Evolutionary conservation across 2,329 filamentous ascomycete species (phyloP).

Genomic region (Biscogniauxia marginata): DNA sequence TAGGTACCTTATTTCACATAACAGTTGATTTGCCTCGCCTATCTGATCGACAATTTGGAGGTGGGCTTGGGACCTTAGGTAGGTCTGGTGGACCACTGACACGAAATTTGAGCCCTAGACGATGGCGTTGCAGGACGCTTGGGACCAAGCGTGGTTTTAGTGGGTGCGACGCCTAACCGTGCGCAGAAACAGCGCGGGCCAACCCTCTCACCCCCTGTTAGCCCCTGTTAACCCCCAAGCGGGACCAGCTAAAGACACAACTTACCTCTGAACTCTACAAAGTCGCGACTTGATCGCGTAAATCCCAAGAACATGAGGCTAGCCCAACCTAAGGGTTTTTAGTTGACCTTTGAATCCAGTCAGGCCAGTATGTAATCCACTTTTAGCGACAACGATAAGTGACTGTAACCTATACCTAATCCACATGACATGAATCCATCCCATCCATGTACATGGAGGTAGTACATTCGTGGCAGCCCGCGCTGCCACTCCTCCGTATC

Average conservation of each 20-base stretch:
- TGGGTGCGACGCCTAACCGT: neutral
- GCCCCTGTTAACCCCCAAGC: neutral
- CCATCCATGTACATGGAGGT: neutral
- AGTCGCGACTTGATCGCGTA: slow-evolving; percentile 5
- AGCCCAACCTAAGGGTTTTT: neutral
- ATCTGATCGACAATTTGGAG: neutral
- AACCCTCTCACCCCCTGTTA: neutral
- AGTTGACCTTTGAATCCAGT: no score
- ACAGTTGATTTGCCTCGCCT: neutral
- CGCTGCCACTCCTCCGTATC: neutral
- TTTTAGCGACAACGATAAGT: no score
- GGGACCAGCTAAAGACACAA: neutral
- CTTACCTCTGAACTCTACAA: neutral
- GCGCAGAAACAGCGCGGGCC: neutral
- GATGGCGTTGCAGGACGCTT: neutral
- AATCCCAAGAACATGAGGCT: neutral
- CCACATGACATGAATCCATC: neutral
- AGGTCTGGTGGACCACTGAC: no score
- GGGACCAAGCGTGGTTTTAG: neutral
- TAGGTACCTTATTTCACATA: neutral
- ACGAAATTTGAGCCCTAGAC: neutral
- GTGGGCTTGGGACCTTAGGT: no score
- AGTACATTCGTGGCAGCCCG: neutral
- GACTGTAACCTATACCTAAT: no score
- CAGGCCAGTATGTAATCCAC: no score